Base-by-base conservation (phyloP, 257 asterid genomes). In the Buddleja alternifolia region DNA sequence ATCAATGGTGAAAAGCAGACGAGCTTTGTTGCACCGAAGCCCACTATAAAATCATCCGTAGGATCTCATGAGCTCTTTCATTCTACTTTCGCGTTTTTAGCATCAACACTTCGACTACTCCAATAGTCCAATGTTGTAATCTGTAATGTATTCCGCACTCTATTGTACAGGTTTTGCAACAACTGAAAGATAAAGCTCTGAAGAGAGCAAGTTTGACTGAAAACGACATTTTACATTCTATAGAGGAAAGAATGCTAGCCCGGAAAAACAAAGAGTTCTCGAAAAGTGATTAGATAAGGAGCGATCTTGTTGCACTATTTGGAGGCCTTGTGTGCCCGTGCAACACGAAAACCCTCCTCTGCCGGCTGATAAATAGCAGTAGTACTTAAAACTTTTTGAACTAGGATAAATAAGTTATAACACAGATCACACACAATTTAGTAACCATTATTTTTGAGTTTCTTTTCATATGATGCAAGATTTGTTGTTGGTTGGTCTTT, bases 111-210 rank as follows among this genome's bases (percentile, higher is more conserved):
- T n/a, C n/a, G n/a, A n/a, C n/a, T n/a, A n/a, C n/a, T n/a, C 34
- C 34, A 29, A 29, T 29, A 5, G 5, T 29, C 5, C 34, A 29
- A 1, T 29, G 34, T 29, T n/a, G n/a, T n/a, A n/a, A n/a, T n/a
- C n/a, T n/a, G n/a, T n/a, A n/a, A n/a, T n/a, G n/a, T n/a, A n/a
- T n/a, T n/a, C n/a, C n/a, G n/a, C 34, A 29, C 2, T 2, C 34
- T 5, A 5, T 29, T 29, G 2, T 24, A n/a, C 79, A 94, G 97
- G 96, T 88, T 56, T 66, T 90, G 73, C 81, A 63, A 63, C 90
- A 91, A 63, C 86, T 94, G 40, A 94, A 94, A 75, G 89, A 84
- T 6, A 94, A 88, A 66, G 99, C 99, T 55, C 59, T 94, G 73
- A 78, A 0, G 63, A 84, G 96, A 70, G 96, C 96, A 0, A 83